Conservation (phyloP, 1,284 basidiomycete species). For the Apiotrichum veenhuisii region DNA sequence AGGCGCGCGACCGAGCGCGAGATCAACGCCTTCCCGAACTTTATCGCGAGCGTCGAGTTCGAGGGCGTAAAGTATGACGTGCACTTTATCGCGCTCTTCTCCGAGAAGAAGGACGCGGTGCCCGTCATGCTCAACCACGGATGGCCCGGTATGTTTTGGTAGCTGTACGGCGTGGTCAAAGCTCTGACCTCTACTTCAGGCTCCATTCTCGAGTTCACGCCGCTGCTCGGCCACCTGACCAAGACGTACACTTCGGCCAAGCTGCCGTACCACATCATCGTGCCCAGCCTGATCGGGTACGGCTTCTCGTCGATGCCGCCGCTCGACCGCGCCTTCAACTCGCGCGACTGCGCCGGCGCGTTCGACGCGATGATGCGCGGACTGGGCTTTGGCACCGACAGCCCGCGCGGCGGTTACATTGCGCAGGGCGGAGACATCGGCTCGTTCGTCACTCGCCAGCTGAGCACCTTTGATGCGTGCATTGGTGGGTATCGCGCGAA, state of each 20-base stretch:
- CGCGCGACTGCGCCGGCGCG: slow-evolving; percentile 32
- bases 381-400: slow-evolving; percentile 32
- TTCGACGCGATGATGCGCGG: slow-evolving; percentile 45
- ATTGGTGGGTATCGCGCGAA: slow-evolving; percentile 23
- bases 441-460: slow-evolving; percentile 25
- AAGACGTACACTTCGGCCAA: slow-evolving; percentile 27
- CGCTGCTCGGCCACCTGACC: slow-evolving; percentile 30
- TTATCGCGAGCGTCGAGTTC: slow-evolving; percentile 20
- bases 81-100: slow-evolving; percentile 41
- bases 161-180: too few relatives aligned
- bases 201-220: slow-evolving; percentile 40
- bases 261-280: slow-evolving; percentile 34
- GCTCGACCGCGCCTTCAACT: slow-evolving; percentile 34
- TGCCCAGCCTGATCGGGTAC: slow-evolving; percentile 41
- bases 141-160: slow-evolving; percentile 32
- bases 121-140: slow-evolving; percentile 46
- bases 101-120: slow-evolving; percentile 30
- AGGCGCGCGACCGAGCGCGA: slow-evolving; percentile 29
- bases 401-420: slow-evolving; percentile 31
- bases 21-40: slow-evolving; percentile 31
- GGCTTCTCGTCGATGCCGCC: slow-evolving; percentile 41
- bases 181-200: slow-evolving; percentile 26
- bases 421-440: slow-evolving; percentile 49
- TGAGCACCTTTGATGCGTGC: slow-evolving; percentile 29
- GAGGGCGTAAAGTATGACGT: slow-evolving; percentile 23